Percentiles rank a stretch among this genome's conserved stretches.
Conservation (phyloP, 192 early-diverging fungal genomes). For the Coemansia sp. region DNA sequence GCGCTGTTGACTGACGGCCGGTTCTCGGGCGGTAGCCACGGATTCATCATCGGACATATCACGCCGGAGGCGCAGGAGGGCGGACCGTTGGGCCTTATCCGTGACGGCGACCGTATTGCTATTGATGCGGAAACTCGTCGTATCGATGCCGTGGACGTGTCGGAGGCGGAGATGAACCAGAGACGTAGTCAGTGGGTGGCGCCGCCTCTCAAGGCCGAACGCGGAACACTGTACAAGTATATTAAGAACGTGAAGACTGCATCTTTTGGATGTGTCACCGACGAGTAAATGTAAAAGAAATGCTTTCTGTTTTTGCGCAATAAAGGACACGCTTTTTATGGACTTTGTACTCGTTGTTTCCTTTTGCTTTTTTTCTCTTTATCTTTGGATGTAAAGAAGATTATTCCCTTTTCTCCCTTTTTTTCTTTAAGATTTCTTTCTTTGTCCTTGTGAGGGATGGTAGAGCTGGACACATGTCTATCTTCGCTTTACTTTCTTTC, state of each 20-base stretch:
- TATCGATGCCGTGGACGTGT: conserved; percentile 73
- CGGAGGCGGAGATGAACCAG: conserved; percentile 74
- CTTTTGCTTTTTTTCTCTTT: neutral
- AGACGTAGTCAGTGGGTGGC: conserved; percentile 75
- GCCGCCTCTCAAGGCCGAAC: conserved; percentile 84
- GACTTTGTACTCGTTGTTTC: neutral
- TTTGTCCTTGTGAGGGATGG: neutral
- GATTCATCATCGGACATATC: conserved; percentile 99
- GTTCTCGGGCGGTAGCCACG: conserved; percentile 98
- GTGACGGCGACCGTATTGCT: conserved; percentile 85
- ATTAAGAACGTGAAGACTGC: conserved; percentile 84
- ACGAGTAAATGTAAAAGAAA: conserved; percentile 58
- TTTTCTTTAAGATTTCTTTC: neutral
- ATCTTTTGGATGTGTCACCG: conserved; percentile 83
- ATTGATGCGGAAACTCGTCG: conserved; percentile 84
- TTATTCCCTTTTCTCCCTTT: neutral
- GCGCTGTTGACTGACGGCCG: conserved; percentile 97
- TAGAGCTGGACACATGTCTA: neutral
- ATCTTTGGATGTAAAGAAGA: neutral
- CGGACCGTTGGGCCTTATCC: conserved; percentile 91
- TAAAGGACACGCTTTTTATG: neutral
- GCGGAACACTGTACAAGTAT: conserved; percentile 93
- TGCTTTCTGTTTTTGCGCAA: neutral
- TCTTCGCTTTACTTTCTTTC: neutral
- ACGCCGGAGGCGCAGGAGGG: conserved; percentile 97